phyloP scores from a whole-genome alignment of 352 stramenopile species.

The Phytophthora fragariaefolia region DNA sequence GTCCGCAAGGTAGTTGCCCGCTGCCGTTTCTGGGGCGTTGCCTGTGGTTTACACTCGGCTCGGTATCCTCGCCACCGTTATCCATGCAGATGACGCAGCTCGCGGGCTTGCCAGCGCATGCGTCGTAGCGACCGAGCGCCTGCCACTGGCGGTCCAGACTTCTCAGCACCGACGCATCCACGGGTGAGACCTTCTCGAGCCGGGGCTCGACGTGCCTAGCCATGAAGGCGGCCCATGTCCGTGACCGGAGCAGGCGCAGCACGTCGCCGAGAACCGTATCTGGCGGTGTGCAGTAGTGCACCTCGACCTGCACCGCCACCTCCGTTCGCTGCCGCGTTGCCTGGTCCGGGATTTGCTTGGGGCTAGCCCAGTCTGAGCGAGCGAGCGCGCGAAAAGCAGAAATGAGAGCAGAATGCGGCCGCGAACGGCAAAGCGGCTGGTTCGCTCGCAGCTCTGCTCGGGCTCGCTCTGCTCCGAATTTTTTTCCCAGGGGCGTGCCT shows the following conservation, averaged over 20 bases:
- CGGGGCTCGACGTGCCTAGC: slow-evolving; percentile 59
- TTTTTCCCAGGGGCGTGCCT: slow-evolving; percentile 17
- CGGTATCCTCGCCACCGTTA: slow-evolving; percentile 45
- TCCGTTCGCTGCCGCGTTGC: slow-evolving; percentile 39
- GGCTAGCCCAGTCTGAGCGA: slow-evolving; percentile 2
- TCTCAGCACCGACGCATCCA: slow-evolving; percentile 45
- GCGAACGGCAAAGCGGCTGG: slow-evolving; percentile 13
- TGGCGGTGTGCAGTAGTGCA: slow-evolving; percentile 63
- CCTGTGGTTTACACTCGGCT: not conserved
- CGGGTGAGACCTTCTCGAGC: slow-evolving; percentile 59
- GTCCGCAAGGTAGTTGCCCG: slow-evolving; percentile 83
- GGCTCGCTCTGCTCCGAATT: slow-evolving; percentile 3
- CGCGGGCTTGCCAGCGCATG: slow-evolving; percentile 17
- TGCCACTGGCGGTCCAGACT: slow-evolving; percentile 33
- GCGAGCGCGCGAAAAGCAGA: slow-evolving; percentile 20
- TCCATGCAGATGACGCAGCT: slow-evolving; percentile 91
- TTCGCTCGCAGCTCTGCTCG: slow-evolving; percentile 9
- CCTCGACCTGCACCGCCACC: slow-evolving; percentile 58
- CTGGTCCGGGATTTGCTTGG: slow-evolving; percentile 38
- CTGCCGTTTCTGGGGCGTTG: not conserved
- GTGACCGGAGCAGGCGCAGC: slow-evolving; percentile 61
- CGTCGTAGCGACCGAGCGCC: slow-evolving; percentile 8
- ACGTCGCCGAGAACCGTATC: slow-evolving; percentile 53
- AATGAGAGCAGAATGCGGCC: slow-evolving; percentile 30
- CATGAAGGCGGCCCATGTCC: slow-evolving; percentile 70